These are phyloP conservation scores for Globisporangium canariense DNA, from an alignment of 352 stramenopile species.

Conservation along the genomic window DNA sequence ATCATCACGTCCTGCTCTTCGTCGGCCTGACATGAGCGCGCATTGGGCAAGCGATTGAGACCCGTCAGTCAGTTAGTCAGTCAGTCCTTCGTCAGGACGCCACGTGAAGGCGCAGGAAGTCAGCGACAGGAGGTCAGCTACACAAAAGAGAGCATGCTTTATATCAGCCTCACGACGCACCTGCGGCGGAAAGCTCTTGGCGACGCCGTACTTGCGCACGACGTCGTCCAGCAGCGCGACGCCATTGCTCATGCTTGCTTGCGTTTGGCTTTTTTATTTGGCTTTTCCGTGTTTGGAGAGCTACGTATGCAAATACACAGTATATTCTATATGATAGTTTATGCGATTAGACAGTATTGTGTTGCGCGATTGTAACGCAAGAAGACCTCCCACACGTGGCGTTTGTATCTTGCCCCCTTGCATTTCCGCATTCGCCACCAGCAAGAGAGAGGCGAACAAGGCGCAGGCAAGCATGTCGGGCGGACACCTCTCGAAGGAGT, in stretches of 20 bases:
- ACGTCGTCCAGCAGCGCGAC: constrained; percentile 54
- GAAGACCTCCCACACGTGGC: neutral
- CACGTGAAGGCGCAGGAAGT: neutral
- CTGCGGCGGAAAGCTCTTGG: constrained; percentile 61
- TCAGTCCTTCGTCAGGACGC: neutral
- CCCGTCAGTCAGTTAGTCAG: neutral
- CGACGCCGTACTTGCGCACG: constrained; percentile 63
- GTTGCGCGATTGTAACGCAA: neutral
- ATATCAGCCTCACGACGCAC: constrained; percentile 18
- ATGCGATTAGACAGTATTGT: neutral
- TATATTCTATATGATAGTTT: neutral
- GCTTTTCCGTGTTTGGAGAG: constrained; percentile 8
- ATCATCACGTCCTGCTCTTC: constrained; percentile 59
- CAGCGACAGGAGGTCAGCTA: neutral
- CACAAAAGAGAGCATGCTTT: neutral
- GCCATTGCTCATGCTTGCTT: constrained; percentile 19
- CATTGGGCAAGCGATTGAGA: neutral
- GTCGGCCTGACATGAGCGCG: constrained; percentile 36
- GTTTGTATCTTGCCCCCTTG: constrained; percentile 8
- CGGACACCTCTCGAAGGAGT: constrained; percentile 94
- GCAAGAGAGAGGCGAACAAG: neutral
- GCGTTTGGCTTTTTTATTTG: neutral
- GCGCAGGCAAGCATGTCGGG: constrained; percentile 59
- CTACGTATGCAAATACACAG: neutral
- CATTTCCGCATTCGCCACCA: neutral